Conservation (phyloP, 768 basidiomycete genomes). For the Suillus bovinus region DNA sequence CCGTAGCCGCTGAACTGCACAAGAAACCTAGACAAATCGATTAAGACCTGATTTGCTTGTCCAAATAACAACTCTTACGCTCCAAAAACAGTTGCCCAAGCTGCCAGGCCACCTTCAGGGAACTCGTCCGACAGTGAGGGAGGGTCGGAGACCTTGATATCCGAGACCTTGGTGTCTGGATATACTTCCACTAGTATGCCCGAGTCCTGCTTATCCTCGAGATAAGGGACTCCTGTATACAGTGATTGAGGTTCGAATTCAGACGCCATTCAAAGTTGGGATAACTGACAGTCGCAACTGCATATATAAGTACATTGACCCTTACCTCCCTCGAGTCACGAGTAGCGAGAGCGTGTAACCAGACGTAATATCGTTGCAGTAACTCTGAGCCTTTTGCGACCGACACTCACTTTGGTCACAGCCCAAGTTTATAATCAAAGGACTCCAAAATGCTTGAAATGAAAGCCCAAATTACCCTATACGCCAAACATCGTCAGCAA, state of each 20-base stretch:
- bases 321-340: not conserved
- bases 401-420: not conserved
- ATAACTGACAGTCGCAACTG: not conserved
- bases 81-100: conserved; percentile 27
- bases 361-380: not conserved
- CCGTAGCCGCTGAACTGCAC: conserved; percentile 36
- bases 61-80: conserved; percentile 15
- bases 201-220: not conserved
- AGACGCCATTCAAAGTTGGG: not conserved
- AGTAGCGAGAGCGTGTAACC: not conserved
- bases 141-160: no score
- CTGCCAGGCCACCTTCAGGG: conserved; percentile 29
- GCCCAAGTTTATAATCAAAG: no score
- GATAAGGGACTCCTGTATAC: not conserved
- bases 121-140: conserved; percentile 15
- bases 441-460: no score
- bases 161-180: no score
- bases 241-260: not conserved
- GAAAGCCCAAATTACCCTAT: no score
- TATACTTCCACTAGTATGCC: not conserved
- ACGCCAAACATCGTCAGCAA: no score
- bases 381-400: not conserved
- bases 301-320: not conserved
- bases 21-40: conserved; percentile 24
- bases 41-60: not conserved